These are phyloP conservation scores for Chaetomidium leptoderma DNA, from an alignment of 495 filamentous ascomycete genomes.

Conservation along the genomic window DNA sequence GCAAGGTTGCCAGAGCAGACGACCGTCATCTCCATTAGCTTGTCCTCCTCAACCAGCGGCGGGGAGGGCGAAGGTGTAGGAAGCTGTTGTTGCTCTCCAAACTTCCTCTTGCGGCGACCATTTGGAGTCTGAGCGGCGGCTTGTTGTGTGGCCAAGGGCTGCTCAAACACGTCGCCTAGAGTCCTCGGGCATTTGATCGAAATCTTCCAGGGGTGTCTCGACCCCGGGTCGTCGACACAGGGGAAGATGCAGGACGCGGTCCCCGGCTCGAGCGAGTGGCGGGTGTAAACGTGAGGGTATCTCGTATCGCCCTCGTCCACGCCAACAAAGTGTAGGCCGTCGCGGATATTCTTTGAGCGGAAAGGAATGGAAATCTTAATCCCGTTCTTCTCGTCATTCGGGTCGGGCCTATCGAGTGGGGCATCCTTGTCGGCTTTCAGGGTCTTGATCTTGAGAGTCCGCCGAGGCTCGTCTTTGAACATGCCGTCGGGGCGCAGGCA, in stretches of 20 bases:
- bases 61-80: slow-evolving; percentile 25
- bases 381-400: slow-evolving; percentile 30
- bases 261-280: slow-evolving; percentile 71
- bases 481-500: slow-evolving; percentile 34
- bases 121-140: slow-evolving; percentile 12
- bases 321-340: slow-evolving; percentile 89
- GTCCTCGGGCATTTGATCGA: slow-evolving; percentile 80
- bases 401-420: slow-evolving; percentile 27
- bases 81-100: slow-evolving; percentile 29
- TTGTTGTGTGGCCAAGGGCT: slow-evolving; percentile 32
- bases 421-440: slow-evolving; percentile 29
- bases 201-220: slow-evolving; percentile 81
- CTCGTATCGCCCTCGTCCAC: slow-evolving; percentile 68
- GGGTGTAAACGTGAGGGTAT: slow-evolving; percentile 89
- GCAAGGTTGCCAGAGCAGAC: slow-evolving; percentile 84
- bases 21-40: slow-evolving; percentile 77
- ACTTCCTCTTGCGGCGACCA: slow-evolving; percentile 34
- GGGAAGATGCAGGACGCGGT: slow-evolving; percentile 82
- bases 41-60: slow-evolving; percentile 66
- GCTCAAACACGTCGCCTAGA: slow-evolving; percentile 73
- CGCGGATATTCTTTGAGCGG: slow-evolving; percentile 62
- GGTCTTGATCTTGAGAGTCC: slow-evolving; percentile 33
- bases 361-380: slow-evolving; percentile 66
- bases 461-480: slow-evolving; percentile 33
- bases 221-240: slow-evolving; percentile 76